Conservation (phyloP, 192 early-diverging fungal genomes). For the Linnemannia zychae region DNA sequence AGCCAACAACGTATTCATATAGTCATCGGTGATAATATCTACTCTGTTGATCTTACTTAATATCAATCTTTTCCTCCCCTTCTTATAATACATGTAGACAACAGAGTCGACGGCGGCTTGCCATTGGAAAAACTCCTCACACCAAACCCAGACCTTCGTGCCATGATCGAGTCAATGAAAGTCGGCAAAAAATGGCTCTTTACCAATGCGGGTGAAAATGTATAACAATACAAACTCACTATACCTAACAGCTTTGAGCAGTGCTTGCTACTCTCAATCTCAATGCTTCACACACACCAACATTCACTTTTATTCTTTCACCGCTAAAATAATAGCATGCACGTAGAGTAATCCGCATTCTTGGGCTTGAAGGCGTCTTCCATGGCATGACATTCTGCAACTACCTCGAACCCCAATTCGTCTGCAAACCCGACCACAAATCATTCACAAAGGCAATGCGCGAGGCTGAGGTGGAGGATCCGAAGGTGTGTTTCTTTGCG, state of each 20-base stretch:
- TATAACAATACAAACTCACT: too few relatives aligned
- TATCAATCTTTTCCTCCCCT: background rate
- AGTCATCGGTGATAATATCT: too few relatives aligned
- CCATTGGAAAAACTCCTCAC: slow-evolving; percentile 74
- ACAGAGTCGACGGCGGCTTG: slow-evolving; percentile 75
- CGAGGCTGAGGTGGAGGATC: slow-evolving; percentile 36
- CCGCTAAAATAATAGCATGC: slow-evolving; percentile 21
- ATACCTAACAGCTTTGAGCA: too few relatives aligned
- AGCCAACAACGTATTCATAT: too few relatives aligned
- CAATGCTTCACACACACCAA: background rate
- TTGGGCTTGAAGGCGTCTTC: slow-evolving; percentile 78
- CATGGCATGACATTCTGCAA: slow-evolving; percentile 72
- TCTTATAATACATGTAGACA: slow-evolving; percentile 18
- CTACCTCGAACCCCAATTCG: slow-evolving; percentile 34
- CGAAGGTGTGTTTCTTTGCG: slow-evolving; percentile 34
- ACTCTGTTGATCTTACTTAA: background rate
- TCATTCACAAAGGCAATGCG: slow-evolving; percentile 49
- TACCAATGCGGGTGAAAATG: slow-evolving; percentile 79
- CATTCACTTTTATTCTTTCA: background rate
- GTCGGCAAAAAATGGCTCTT: slow-evolving; percentile 79
- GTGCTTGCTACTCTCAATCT: too few relatives aligned
- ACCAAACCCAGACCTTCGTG: slow-evolving; percentile 67
- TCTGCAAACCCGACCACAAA: slow-evolving; percentile 37
- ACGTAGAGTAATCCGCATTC: slow-evolving; percentile 26
- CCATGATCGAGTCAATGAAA: slow-evolving; percentile 67